Percentiles rank a stretch among this genome's conserved stretches.
These are phyloP conservation scores for Ganoderma lucidum DNA, from an alignment of 1,284 basidiomycete species.

Conservation along the genomic window DNA sequence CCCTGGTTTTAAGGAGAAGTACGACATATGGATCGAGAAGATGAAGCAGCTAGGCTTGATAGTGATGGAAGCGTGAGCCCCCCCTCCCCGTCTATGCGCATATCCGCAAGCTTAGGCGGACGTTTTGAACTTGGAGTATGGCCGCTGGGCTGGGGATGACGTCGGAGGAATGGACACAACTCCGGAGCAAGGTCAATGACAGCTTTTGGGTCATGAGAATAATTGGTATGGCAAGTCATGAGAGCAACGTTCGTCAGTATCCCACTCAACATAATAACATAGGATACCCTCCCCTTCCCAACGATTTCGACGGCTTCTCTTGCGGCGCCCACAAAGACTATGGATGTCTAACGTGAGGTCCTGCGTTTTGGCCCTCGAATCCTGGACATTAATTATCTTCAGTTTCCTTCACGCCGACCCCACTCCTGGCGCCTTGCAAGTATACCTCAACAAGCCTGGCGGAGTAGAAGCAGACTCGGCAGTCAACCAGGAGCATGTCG, in stretches of 20 bases:
- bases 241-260: conserved; percentile 2
- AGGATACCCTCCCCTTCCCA: conserved; percentile 88
- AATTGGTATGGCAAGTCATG: conserved; percentile 58
- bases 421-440: conserved; percentile 81
- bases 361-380: background rate
- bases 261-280: background rate
- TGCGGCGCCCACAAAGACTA: conserved; percentile 92
- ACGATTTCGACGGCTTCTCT: conserved; percentile 78
- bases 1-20: conserved; percentile 64
- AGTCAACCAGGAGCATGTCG: conserved; percentile 56
- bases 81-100: background rate
- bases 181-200: conserved; percentile 75
- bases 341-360: conserved; percentile 80
- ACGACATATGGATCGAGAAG: conserved; percentile 79
- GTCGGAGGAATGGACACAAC: conserved; percentile 70
- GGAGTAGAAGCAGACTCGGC: conserved; percentile 44
- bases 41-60: conserved; percentile 82
- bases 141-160: conserved; percentile 79
- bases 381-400: conserved; percentile 12
- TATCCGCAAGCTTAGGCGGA: background rate
- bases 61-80: conserved; percentile 81
- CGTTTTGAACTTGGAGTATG: conserved; percentile 60
- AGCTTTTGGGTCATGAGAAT: conserved; percentile 90
- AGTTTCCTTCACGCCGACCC: conserved; percentile 85
- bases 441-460: conserved; percentile 66